Base-by-base conservation (phyloP, 495 filamentous ascomycete species). In the Neurospora sp. region DNA sequence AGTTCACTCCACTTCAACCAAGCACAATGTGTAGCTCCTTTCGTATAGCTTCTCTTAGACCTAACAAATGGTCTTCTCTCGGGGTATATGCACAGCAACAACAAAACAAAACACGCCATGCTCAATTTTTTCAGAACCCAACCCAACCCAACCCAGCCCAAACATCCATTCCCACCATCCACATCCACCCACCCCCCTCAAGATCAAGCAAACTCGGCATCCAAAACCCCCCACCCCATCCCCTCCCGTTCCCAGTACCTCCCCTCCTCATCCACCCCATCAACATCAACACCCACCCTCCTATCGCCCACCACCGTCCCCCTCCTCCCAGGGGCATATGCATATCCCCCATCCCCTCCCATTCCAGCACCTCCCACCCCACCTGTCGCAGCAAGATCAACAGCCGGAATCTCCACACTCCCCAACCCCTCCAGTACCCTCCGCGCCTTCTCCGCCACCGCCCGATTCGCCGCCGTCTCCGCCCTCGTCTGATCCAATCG, bases 391-490 rank as follows among this genome's bases (percentile, higher is more conserved):
- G 37, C 37, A 38, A 38, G 37, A 38, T 38, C 37, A 38, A 38
- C 37, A 38, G 37, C 37, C 37, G 82, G 75, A 1, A 81, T 70
- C 72, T 82, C 79, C 37, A 85, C 83, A 42, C 85, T 87, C 27
- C 87, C 86, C 46, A 96, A 78, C 40, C 87, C 88, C 72, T 89
- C 88, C 72, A 98, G 81, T 14, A 91, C 83, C n/a, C 84, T 82
- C 77, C 91, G 88, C 23, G 96, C 90, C 75, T 91, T 92, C 60
- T 87, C 89, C 74, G 91, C 92, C 72, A 91, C 89, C 78, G 87
- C 88, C 71, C 88, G 85, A 74, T 97, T 92, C 44, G 91, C 88
- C 39, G 93, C 86, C 1, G 93, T 94, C 83, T 98, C 95, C n/a
- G 86, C 87, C 75, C 87, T 88, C 72, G 89, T 91, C 74, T 84